Evolutionary conservation across 75 land plant species (phyloP).

Genomic region (Chamaecyparis obtusa): DNA sequence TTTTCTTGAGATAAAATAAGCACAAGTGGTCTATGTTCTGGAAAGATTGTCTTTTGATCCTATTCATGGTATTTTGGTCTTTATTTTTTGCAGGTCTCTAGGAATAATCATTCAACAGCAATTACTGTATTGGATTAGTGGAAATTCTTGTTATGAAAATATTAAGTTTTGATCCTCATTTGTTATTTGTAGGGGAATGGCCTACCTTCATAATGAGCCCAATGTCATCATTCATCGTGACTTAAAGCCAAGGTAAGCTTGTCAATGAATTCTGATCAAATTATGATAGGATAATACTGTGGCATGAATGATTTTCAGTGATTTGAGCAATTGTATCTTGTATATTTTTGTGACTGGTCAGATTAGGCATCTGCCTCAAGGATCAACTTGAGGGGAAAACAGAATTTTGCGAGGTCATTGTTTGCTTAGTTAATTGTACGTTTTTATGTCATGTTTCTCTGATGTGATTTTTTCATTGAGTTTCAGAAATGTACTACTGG

Average conservation of each 20-base stretch:
- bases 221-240: conserved; percentile 89
- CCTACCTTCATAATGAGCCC: conserved; percentile 86
- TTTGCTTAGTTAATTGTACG: background rate
- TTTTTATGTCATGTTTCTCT: background rate
- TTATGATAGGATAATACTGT: background rate
- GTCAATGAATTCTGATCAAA: background rate
- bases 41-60: background rate
- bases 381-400: background rate
- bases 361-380: conserved; percentile 1
- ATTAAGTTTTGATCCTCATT: background rate
- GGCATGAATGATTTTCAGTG: background rate
- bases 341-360: background rate
- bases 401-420: background rate
- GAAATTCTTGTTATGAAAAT: background rate
- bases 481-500: conserved; percentile 76
- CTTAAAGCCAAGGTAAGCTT: conserved; percentile 77
- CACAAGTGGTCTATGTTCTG: background rate
- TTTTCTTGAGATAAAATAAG: background rate
- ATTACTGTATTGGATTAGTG: background rate
- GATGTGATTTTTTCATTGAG: background rate
- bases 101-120: background rate
- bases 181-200: conserved; percentile 67
- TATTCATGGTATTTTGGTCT: background rate
- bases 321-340: background rate
- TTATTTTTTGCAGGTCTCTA: background rate